phyloP scores from a whole-genome alignment of 1,284 basidiomycete genomes.

The Laetiporus sulphureus region DNA sequence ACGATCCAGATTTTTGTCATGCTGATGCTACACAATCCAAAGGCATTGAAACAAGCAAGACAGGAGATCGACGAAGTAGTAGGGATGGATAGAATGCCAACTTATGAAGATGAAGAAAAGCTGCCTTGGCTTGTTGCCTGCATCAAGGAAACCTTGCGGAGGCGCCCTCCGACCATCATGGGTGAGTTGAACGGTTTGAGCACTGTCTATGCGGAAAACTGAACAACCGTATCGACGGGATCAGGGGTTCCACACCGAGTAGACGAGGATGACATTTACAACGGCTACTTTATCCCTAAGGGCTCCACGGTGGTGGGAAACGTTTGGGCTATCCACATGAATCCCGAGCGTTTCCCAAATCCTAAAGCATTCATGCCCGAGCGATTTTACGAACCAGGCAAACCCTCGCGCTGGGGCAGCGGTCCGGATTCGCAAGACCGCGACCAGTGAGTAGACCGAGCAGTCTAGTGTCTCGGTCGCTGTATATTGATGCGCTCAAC shows the following conservation, averaged over 20 bases:
- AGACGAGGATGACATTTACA: conserved; percentile 14
- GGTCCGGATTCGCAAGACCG: conserved; percentile 21
- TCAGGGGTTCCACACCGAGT: conserved; percentile 12
- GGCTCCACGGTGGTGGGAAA: conserved; percentile 15
- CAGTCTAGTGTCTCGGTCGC: neutral
- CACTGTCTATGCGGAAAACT: neutral
- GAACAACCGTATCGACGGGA: neutral
- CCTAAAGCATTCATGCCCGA: conserved; percentile 16
- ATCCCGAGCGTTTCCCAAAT: conserved; percentile 12
- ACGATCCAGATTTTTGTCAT: conserved; percentile 24
- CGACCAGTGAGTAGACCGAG: conserved; percentile 13
- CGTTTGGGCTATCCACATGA: conserved; percentile 10
- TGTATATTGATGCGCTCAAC: neutral
- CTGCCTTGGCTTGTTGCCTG: conserved; percentile 25
- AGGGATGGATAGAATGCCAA: conserved; percentile 23
- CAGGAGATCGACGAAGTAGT: conserved; percentile 31
- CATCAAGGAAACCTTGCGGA: conserved; percentile 25
- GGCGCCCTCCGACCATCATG: conserved; percentile 16
- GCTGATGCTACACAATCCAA: conserved; percentile 25
- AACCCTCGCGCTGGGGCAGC: conserved; percentile 20
- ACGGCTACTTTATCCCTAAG: conserved; percentile 20
- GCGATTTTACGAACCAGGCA: conserved; percentile 18
- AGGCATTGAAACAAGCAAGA: conserved; percentile 26
- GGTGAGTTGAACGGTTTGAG: conserved; percentile 12
- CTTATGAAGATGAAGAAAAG: conserved; percentile 19